These are phyloP conservation scores for Ceratocystis alfenasii DNA, from an alignment of 2,329 filamentous ascomycete species.

Conservation along the genomic window DNA sequence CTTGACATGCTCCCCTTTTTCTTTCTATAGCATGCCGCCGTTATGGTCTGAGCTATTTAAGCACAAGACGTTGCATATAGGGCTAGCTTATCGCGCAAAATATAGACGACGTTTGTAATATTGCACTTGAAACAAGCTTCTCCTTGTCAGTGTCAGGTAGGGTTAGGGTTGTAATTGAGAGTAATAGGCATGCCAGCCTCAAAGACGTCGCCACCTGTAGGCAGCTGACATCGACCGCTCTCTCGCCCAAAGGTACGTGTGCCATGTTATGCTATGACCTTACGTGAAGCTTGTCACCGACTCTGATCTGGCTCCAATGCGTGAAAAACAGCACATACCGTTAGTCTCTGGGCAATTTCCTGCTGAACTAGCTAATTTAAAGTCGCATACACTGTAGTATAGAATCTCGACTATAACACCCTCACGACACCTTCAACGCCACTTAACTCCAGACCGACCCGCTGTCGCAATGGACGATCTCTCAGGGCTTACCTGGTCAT, in stretches of 20 bases:
- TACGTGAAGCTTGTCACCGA: conserved; percentile 13
- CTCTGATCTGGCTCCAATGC: conserved; percentile 5
- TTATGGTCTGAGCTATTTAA: not conserved
- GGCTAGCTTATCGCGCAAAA: not conserved
- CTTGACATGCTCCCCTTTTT: not conserved
- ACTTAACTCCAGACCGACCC: not conserved
- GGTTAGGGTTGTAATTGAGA: not conserved
- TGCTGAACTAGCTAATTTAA: not conserved
- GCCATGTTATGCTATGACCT: not conserved
- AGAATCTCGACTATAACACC: not conserved
- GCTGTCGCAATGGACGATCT: conserved; percentile 47
- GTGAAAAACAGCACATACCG: not conserved
- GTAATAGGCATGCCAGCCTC: not conserved
- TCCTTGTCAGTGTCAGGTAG: not conserved
- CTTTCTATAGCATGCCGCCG: not conserved
- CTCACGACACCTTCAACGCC: not conserved
- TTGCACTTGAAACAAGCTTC: not conserved
- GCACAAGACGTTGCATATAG: not conserved
- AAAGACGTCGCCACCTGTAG: not conserved
- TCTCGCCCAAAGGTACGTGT: not conserved
- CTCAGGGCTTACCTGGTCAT: conserved; percentile 47
- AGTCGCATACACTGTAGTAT: not conserved
- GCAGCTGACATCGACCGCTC: not conserved
- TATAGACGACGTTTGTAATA: not conserved
- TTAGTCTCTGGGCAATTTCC: not conserved